Evolutionary conservation across 1,284 basidiomycete species (phyloP).

Genomic region (Sporisorium exsertum): DNA sequence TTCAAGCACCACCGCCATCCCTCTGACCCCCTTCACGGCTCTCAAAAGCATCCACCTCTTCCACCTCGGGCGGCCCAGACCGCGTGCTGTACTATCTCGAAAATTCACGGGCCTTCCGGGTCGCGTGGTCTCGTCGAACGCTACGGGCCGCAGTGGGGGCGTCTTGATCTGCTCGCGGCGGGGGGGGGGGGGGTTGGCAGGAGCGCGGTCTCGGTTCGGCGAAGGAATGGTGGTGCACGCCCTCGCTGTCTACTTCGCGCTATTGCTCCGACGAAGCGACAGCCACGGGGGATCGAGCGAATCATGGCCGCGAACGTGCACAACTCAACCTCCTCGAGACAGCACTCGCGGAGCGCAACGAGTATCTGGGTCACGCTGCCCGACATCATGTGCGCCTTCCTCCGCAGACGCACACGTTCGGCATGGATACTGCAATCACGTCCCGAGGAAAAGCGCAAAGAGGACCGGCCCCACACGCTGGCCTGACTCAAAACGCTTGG

Average conservation of each 20-base stretch:
- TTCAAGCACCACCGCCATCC: neutral
- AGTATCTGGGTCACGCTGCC: slow-evolving; percentile 27
- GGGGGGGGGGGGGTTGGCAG: slow-evolving; percentile 14
- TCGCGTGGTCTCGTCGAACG: slow-evolving; percentile 34
- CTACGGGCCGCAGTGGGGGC: slow-evolving; percentile 14
- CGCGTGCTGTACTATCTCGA: slow-evolving; percentile 38
- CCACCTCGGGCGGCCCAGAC: neutral
- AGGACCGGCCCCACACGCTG: slow-evolving; percentile 41
- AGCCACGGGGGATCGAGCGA: slow-evolving; percentile 6
- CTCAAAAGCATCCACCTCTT: neutral
- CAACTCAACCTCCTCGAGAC: slow-evolving; percentile 29
- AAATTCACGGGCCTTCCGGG: slow-evolving; percentile 41
- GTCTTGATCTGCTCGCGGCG: slow-evolving; percentile 7
- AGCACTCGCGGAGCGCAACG: slow-evolving; percentile 1
- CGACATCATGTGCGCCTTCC: slow-evolving; percentile 39
- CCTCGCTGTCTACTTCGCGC: slow-evolving; percentile 28
- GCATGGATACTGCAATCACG: slow-evolving; percentile 32
- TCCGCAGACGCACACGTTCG: slow-evolving; percentile 35
- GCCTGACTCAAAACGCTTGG: slow-evolving; percentile 24
- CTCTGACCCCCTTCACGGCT: neutral
- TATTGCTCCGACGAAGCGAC: slow-evolving; percentile 18
- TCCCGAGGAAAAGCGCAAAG: slow-evolving; percentile 9
- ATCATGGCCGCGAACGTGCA: slow-evolving; percentile 33
- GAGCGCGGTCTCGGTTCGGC: slow-evolving; percentile 27
- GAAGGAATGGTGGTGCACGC: slow-evolving; percentile 42